Base-by-base conservation (phyloP, 345 rosid genomes). In the Camelina laxa region DNA sequence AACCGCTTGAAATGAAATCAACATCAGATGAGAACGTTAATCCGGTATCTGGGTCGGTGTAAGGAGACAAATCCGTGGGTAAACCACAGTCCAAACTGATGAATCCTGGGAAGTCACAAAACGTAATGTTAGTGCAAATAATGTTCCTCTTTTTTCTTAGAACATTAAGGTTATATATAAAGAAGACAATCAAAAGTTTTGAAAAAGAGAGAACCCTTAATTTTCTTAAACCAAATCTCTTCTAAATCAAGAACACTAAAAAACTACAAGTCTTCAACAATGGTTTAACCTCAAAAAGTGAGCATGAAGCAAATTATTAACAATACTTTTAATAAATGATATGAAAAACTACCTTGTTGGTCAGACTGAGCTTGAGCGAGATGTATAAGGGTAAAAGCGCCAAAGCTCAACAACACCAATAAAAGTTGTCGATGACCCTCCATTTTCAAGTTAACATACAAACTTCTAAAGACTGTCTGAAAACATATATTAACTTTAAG, bases 71-170 rank as follows among this genome's bases (percentile, higher is more conserved):
- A 33, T 11, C 17, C 30, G 33, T 44, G 1, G 74, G 60, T 33
- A 64, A 69, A 22, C 85, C 87, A 35, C 87, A 79, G 17, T 81
- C 87, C 36, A 84, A 62, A 67, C 85, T 84, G n/a, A 81, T 73
- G 76, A 81, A 81, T 30, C 83, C 87, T 81, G 75, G 4, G 8
- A 59, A 49, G 14, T 38, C 9, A 70, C 6, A 33, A 35, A 30
- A 45, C 45, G n/a, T 2, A 10, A n/a, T 12, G 15, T 12, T 41
- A 41, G 30, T 3, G 69, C 10, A 48, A 49, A 48, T 21, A 50
- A 17, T 19, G 27, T 20, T 24, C 1, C 5, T 8, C 1, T 2
- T 8, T 12, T 4, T 53, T 53, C 9, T 12, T 12, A 21, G n/a
- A 21, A 10, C 42, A 38, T 2, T 13, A 10, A 38, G 22, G 14